Percentiles rank a stretch among this genome's conserved stretches.
Evolutionary conservation across 306 rosid genomes (phyloP).

Genomic region (Begonia peltatifolia): DNA sequence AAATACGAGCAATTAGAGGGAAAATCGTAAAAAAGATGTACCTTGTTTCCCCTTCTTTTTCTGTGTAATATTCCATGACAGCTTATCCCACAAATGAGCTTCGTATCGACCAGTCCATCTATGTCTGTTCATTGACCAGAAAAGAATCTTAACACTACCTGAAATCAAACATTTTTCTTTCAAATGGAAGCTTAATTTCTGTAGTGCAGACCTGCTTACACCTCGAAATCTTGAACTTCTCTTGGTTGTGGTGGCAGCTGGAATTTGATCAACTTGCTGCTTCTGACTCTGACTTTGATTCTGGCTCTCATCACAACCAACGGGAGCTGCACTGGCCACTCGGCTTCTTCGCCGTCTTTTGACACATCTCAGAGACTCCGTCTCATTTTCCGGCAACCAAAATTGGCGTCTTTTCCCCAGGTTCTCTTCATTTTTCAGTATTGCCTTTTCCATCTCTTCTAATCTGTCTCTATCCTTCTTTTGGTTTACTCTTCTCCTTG

Average conservation of each 20-base stretch:
- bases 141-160: too few species aligned
- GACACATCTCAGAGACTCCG: conserved; percentile 13
- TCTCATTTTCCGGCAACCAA: conserved; percentile 19
- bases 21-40: neutral
- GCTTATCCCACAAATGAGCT: conserved; percentile 95
- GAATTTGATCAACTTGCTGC: conserved; percentile 13
- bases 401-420: conserved; percentile 9
- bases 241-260: conserved; percentile 39
- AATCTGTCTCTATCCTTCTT: too few species aligned
- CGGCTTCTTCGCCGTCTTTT: conserved; percentile 32
- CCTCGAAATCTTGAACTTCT: conserved; percentile 67
- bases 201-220: conserved; percentile 41
- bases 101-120: conserved; percentile 88
- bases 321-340: conserved; percentile 11
- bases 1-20: conserved; percentile 6
- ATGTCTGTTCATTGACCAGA: conserved; percentile 30
- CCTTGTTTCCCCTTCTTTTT: conserved; percentile 97
- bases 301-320: conserved; percentile 4
- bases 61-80: conserved; percentile 82
- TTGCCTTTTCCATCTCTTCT: conserved; percentile 9
- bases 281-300: conserved; percentile 9
- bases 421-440: conserved; percentile 33
- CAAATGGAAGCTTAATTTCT: too few species aligned
- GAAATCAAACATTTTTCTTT: too few species aligned
- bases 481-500: too few species aligned